Conservation (phyloP, 1,284 basidiomycete genomes). For the Austropuccinia psidii region DNA sequence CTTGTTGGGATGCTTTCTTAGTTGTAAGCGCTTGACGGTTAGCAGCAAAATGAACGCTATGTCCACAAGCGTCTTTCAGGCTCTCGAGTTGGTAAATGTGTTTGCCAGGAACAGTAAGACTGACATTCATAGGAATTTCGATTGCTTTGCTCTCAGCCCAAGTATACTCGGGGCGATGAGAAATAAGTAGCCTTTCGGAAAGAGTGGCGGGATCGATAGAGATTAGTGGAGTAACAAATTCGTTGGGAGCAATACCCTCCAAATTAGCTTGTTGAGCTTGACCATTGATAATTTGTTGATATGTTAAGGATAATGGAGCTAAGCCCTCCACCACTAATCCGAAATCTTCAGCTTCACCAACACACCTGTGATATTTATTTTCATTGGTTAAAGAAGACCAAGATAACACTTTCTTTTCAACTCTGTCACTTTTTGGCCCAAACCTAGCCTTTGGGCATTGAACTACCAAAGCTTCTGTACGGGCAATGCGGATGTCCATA, state of each 20-base stretch:
- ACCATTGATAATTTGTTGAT: conserved; percentile 19
- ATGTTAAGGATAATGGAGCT: conserved; percentile 23
- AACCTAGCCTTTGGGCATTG: conserved; percentile 29
- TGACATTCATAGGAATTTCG: conserved; percentile 23
- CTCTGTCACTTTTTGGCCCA: not conserved
- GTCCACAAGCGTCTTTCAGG: conserved; percentile 26
- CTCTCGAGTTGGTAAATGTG: conserved; percentile 19
- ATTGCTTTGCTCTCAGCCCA: conserved; percentile 32
- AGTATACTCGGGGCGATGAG: conserved; percentile 28
- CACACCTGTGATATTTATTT: conserved; percentile 21
- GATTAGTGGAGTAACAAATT: conserved; percentile 16
- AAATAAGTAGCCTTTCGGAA: conserved; percentile 16
- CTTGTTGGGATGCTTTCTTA: not conserved
- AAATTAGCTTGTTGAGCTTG: not conserved
- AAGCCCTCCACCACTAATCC: conserved; percentile 14
- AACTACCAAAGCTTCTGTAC: conserved; percentile 33
- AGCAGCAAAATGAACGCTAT: not conserved
- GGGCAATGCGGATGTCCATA: conserved; percentile 28
- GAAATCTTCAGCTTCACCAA: conserved; percentile 28
- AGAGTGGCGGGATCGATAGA: conserved; percentile 22
- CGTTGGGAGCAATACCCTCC: conserved; percentile 18
- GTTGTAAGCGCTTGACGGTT: too few species aligned
- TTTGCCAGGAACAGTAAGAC: conserved; percentile 10
- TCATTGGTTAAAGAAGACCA: not conserved
- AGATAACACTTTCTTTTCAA: conserved; percentile 3